Evolutionary conservation across 1,284 basidiomycete genomes (phyloP), one percentile per base, ranked within the genome.

Genomic region (Serendipita sp.): DNA sequence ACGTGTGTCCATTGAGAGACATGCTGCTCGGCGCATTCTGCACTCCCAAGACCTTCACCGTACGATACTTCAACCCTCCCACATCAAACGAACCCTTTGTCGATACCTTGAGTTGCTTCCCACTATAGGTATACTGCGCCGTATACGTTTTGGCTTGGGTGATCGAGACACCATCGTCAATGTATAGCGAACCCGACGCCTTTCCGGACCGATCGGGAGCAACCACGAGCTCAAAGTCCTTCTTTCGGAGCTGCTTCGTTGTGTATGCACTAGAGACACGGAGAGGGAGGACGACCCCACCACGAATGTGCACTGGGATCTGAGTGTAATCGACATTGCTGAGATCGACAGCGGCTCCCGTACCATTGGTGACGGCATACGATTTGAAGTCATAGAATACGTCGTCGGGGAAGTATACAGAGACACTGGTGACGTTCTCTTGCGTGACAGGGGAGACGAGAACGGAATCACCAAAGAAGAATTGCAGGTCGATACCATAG

Each of bases 391-490:
- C 87, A 62, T 66, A 5, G 49, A 35, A 53, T 0, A 41, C 26
- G 42, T 62, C 55, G 22, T 61, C n/a, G 41, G 44, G 29, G 49
- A 43, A 22, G 12, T 22, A 34, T n/a, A 47, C 29, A 2, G 29
- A 0, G 15, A 84, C 82, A 8, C 75, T 75, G 1, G 75, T 76
- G 17, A 75, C 76, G 64, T 81, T 87, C 0, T 85, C 84, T 1
- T 74, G 74, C 43, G 88, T 70, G 0, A 90, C 88, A 0, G 88
- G 88, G 0, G 87, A 87, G 45, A 91, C 81, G 38, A 91, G 78
- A 45, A 91, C 77, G 65, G 82, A 79, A 12, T 77, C 67, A 13
- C 88, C 88, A 63, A 90, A 74, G 66, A 91, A 71, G 74, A 85
- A 91, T 70, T 91, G 88, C 29, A 74, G 73, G 67, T 88, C 84